Evolutionary conservation across 192 early-diverging fungal species (phyloP).

Genomic region (Coemansia sp.): DNA sequence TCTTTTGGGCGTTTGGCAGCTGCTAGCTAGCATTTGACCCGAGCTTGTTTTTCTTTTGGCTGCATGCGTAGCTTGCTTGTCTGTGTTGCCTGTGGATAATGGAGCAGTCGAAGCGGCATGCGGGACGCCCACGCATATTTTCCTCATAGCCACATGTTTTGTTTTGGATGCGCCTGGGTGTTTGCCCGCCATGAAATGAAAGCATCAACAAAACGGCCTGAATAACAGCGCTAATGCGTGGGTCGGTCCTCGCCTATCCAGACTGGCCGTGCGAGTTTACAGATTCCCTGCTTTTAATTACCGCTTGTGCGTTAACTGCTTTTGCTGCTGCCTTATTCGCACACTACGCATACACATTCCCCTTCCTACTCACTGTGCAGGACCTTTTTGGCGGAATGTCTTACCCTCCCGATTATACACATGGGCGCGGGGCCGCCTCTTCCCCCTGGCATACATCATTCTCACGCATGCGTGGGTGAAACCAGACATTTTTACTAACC

Average conservation of each 20-base stretch:
- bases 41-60: conserved; percentile 18
- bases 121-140: neutral
- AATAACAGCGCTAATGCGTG: neutral
- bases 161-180: conserved; percentile 4
- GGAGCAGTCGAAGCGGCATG: conserved; percentile 4
- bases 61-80: conserved; percentile 1
- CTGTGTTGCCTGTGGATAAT: conserved; percentile 1
- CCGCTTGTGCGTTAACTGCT: conserved; percentile 15
- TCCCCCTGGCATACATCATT: conserved; percentile 12
- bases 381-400: conserved; percentile 2
- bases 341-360: conserved; percentile 6
- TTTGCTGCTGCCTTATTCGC: conserved; percentile 15
- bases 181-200: conserved; percentile 3
- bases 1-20: conserved; percentile 3
- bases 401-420: conserved; percentile 15
- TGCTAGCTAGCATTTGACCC: neutral
- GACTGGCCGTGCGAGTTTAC: conserved; percentile 13
- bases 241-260: neutral
- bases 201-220: conserved; percentile 8
- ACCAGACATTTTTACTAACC: conserved; percentile 11
- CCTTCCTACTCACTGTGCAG: neutral
- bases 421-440: conserved; percentile 4
- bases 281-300: conserved; percentile 20
- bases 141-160: conserved; percentile 20
- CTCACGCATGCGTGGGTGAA: conserved; percentile 16